A percentile compares a stretch with the other conserved stretches of the same genome.
phyloP scores from a whole-genome alignment of 2,329 filamentous ascomycete species.

The Teratosphaeria nubilosa region DNA sequence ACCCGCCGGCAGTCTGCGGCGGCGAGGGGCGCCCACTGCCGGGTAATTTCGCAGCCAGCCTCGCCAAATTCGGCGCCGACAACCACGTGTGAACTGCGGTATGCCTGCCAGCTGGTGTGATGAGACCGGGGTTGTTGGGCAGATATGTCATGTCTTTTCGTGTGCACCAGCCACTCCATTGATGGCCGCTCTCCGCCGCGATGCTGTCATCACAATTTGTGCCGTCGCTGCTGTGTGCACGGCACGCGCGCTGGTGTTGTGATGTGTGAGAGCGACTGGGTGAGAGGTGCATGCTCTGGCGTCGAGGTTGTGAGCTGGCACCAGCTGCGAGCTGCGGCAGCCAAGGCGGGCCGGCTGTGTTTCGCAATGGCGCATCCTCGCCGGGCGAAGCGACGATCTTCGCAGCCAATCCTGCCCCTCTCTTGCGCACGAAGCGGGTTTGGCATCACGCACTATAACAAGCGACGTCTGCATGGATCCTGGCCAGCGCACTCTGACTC shows the following conservation, averaged over 20 bases:
- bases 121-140: neutral
- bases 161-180: neutral
- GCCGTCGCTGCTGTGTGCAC: neutral
- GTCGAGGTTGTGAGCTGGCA: neutral
- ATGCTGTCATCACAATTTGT: neutral
- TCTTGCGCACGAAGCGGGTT: neutral
- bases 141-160: neutral
- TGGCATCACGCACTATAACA: neutral
- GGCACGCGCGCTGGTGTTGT: neutral
- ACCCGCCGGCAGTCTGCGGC: neutral
- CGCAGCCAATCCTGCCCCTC: neutral
- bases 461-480: neutral
- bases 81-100: neutral
- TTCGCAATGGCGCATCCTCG: neutral
- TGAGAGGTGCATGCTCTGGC: neutral
- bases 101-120: neutral
- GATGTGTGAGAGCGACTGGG: neutral
- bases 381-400: neutral
- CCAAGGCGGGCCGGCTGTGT: neutral
- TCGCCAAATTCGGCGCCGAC: neutral
- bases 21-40: too few species aligned
- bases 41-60: neutral
- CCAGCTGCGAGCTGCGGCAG: neutral
- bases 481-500: neutral
- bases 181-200: neutral